Evolutionary conservation across 2,329 filamentous ascomycete species (phyloP), one percentile per base, ranked within the genome.

Genomic region (Lojkania enalia): DNA sequence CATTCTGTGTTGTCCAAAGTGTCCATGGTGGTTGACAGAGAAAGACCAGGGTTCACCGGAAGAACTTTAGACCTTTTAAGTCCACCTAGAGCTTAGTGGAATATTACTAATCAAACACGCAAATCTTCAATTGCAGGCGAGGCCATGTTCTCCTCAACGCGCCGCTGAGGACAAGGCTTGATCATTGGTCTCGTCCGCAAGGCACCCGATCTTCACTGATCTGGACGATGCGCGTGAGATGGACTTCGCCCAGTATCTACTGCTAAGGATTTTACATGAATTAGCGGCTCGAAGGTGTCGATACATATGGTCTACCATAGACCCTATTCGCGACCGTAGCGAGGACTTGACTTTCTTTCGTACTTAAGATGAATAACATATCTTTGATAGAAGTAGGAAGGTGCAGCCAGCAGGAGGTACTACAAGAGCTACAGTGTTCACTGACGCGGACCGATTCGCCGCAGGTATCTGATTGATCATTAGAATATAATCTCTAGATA

Each of bases 261-360:
- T 71, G 73, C 74, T 74, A 68, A 66, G 66, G 73, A 76, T 71
- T 67, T 66, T 55, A 66, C 60, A 71, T 72, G 71, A 75, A 75
- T 66, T 67, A 71, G 74, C 70, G 73, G 74, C 70, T 77, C 74
- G 74, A 71, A 70, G 71, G 73, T 68, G 71, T 72, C 72, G 73
- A 69, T 61, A 77, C 71, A 76, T 66, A n/a, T 3, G 6, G 4
- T n/a, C 14, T 21, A 6, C 18, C 13, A 32, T 15, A 30, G 36
- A 7, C n/a, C 7, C n/a, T 27, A n/a, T 27, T 27, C 23, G 7
- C n/a, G 23, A 27, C 7, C n/a, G n/a, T 27, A 7, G 7, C n/a
- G 23, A 27, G 7, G 23, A n/a, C n/a, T 27, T 27, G n/a, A n/a
- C 23, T 27, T 27, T 27, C 23, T n/a, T n/a, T n/a, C n/a, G n/a